Evolutionary conservation across 257 asterid genomes (phyloP), one percentile per base, ranked within the genome.

Genomic region (Nicotiana obtusifolia): DNA sequence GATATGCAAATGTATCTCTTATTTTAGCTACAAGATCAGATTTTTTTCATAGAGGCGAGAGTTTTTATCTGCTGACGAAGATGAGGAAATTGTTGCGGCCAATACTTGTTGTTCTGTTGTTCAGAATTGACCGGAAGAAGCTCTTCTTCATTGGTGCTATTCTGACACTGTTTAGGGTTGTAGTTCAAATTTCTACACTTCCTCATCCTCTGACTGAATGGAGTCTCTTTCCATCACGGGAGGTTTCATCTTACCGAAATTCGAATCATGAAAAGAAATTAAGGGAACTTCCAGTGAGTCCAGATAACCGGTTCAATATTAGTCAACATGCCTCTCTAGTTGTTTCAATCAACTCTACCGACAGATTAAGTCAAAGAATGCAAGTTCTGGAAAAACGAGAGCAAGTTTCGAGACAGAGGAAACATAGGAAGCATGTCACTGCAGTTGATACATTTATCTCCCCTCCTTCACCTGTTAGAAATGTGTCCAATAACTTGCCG

Each of bases 121-220:
- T 92, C 91, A 90, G 90, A 86, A 88, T 93, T 15, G 89, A 93
- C 86, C 91, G 97, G 97, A 91, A 85, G 88, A 92, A 89, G 85
- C 64, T 95, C 86, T 86, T 93, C 78, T 68, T 93, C 10, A 33
- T 83, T 61, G 89, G 93, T 80, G 87, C 94, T 75, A 66, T 93
- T 87, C 84, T 90, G 66, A 92, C 91, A 5, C 16, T 88, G 66
- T 85, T 83, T 61, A 86, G 97, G 82, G 80, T 91, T 28, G 54
- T 92, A 37, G 41, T 91, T 82, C 95, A 90, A 88, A 88, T 89
- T 81, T 87, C 92, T 82, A 88, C 91, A 64, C 91, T 93, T 84
- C 97, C 97, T 81, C 87, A 88, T 87, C 99, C 93, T 49, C 75
- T 88, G 82, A 80, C 89, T 0, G 90, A 83, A 82, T 89, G 91